Base-by-base conservation (phyloP, 176 grass and related monocot genomes). In the Phyllostachys edulis region DNA sequence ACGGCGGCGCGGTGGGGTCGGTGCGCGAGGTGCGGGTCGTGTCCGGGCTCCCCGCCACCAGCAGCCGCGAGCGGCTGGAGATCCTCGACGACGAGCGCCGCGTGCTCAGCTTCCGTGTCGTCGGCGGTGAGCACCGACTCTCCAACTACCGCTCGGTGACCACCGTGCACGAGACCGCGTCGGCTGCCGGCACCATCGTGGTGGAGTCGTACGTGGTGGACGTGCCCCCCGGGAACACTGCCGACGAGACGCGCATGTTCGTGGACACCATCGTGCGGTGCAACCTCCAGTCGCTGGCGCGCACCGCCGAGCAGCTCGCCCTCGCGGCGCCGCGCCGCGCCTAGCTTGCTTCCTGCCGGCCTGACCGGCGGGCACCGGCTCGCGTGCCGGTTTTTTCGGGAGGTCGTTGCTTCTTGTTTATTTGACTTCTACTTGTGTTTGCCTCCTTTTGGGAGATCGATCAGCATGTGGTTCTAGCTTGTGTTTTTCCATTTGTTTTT, bases 61-160 rank as follows among this genome's bases (percentile, higher is more conserved):
- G 56, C 81, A 97, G 95, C 88, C 89, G 86, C 39, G 95, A 97
- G 83, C 88, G 95, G 37, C 95, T 97, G 57, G 95, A 97, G 88
- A 89, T 92, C 76, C 90, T 97, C 4, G 95, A 97, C 77, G 95
- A 97, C 86, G 95, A 93, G 75, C 89, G 93, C n/a, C 92, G 88
- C 83, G 92, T 97, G 37, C 69, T 94, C 70, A 93, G 95, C 86
- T 97, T 97, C 82, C 85, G 89, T 73, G 86, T 97, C 64, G 88
- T 97, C 67, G 95, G 95, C 84, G 95, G 92, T 1, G 95, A 97
- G 78, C 95, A 97, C 88, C 88, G 95, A 69, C 92, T 97, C 82
- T 81, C 90, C 84, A 97, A 97, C 87, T 97, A 97, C 78, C 90
- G 80, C 20, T 97, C 95, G 0, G 90, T 93, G 4, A 91, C 92